These are phyloP conservation scores for Alternaria sp. DNA, from an alignment of 2,329 filamentous ascomycete genomes.

Conservation along the genomic window DNA sequence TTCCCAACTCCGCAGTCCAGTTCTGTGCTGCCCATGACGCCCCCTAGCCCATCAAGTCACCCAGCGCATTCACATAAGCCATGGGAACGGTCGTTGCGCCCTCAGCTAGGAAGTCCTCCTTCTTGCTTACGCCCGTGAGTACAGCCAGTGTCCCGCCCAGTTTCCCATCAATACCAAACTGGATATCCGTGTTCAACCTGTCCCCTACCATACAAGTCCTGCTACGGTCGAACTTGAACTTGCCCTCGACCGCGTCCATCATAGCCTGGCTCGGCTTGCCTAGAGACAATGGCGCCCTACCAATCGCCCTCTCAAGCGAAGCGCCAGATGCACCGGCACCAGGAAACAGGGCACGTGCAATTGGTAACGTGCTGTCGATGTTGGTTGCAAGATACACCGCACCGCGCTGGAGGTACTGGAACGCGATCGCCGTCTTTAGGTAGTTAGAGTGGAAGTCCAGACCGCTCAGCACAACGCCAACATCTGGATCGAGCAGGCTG, in stretches of 20 bases:
- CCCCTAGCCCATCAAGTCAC: conserved; percentile 68
- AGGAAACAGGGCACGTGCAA: conserved; percentile 82
- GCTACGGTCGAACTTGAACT: conserved; percentile 85
- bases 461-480: conserved; percentile 87
- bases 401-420: conserved; percentile 83
- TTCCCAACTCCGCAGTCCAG: too few relatives aligned
- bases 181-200: conserved; percentile 91
- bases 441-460: conserved; percentile 97
- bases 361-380: conserved; percentile 87
- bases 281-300: conserved; percentile 75
- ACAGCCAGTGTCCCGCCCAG: conserved; percentile 92
- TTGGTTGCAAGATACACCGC: conserved; percentile 94
- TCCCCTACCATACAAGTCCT: conserved; percentile 97
- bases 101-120: conserved; percentile 79
- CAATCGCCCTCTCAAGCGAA: conserved; percentile 71
- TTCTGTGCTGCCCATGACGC: not conserved
- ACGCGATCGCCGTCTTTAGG: conserved; percentile 83
- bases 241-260: conserved; percentile 99
- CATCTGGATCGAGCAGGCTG: conserved; percentile 83
- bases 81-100: conserved; percentile 74
- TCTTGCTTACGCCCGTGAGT: conserved; percentile 85
- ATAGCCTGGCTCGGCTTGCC: conserved; percentile 98
- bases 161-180: conserved; percentile 89
- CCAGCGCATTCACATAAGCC: conserved; percentile 84
- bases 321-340: conserved; percentile 86